These are phyloP conservation scores for Lactarius psammicola DNA, from an alignment of 768 basidiomycete genomes.

Conservation along the genomic window DNA sequence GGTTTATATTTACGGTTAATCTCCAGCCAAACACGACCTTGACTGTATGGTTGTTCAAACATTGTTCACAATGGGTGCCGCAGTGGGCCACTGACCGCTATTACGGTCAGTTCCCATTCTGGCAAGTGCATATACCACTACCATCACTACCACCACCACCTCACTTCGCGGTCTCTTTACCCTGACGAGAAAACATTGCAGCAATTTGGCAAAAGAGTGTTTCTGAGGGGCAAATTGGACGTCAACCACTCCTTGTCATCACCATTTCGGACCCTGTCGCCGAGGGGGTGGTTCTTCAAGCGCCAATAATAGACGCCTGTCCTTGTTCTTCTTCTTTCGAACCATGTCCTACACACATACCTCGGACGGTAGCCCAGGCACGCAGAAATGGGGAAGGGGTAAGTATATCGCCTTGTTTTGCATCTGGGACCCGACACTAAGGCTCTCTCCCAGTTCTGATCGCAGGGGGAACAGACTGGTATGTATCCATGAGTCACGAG, in stretches of 20 bases:
- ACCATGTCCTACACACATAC: conserved; percentile 26
- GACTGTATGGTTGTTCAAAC: not conserved
- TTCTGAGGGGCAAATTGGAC: not conserved
- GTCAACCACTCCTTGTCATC: not conserved
- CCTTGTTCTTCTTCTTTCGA: conserved; percentile 24
- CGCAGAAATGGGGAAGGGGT: conserved; percentile 28
- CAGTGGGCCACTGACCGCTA: not conserved
- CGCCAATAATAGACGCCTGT: conserved; percentile 18
- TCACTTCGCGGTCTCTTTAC: not conserved
- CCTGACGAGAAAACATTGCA: not conserved
- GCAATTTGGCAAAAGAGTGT: not conserved
- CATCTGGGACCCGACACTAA: conserved; percentile 20
- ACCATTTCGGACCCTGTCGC: conserved; percentile 6
- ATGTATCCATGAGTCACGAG: conserved; percentile 35
- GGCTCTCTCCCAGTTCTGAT: conserved; percentile 58
- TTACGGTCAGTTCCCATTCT: not conserved
- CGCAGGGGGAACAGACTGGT: conserved; percentile 89
- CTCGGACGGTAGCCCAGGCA: conserved; percentile 23
- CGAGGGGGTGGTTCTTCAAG: conserved; percentile 14
- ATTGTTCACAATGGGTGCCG: too few species aligned
- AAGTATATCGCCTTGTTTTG: conserved; percentile 20
- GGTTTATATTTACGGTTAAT: not conserved
- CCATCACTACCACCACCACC: not conserved
- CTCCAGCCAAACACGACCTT: not conserved
- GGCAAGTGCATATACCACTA: not conserved